phyloP scores from a whole-genome alignment of 2,329 filamentous ascomycete species.

The Cordyceps javanica region DNA sequence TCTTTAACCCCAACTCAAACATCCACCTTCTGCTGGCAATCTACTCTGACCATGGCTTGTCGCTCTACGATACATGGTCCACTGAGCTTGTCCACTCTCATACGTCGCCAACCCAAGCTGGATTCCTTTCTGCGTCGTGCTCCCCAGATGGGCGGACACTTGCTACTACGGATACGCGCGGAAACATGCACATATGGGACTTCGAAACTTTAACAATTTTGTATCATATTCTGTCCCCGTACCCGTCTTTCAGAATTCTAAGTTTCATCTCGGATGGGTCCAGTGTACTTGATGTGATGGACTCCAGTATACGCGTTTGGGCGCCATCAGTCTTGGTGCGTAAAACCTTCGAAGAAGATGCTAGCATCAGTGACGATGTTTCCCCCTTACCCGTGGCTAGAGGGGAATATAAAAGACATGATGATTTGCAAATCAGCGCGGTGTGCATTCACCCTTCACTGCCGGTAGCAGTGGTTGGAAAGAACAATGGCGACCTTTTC shows the following conservation, averaged over 20 bases:
- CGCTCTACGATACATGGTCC: constrained; percentile 18
- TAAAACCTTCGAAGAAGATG: not conserved
- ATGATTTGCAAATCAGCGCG: not conserved
- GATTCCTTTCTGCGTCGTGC: constrained; percentile 15
- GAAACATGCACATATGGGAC: constrained; percentile 19
- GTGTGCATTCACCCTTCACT: not conserved
- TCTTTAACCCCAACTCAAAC: constrained; percentile 20
- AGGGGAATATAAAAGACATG: not conserved
- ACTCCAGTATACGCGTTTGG: not conserved
- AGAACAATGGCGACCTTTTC: not conserved
- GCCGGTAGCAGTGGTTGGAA: not conserved
- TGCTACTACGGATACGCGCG: constrained; percentile 15
- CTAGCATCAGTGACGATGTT: not conserved
- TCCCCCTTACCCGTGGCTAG: not conserved
- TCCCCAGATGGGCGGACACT: constrained; percentile 18
- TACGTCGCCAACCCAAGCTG: constrained; percentile 1
- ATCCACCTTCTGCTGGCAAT: constrained; percentile 18
- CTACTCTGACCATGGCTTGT: constrained; percentile 16
- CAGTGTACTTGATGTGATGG: constrained; percentile 13
- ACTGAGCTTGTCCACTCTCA: constrained; percentile 12
- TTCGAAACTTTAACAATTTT: constrained; percentile 18
- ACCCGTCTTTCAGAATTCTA: constrained; percentile 15
- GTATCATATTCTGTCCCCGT: constrained; percentile 17
- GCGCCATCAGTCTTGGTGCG: not conserved
- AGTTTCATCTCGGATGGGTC: constrained; percentile 18